Evolutionary conservation across 768 basidiomycete species (phyloP).

Genomic region (Neoboletus subvelutipes): DNA sequence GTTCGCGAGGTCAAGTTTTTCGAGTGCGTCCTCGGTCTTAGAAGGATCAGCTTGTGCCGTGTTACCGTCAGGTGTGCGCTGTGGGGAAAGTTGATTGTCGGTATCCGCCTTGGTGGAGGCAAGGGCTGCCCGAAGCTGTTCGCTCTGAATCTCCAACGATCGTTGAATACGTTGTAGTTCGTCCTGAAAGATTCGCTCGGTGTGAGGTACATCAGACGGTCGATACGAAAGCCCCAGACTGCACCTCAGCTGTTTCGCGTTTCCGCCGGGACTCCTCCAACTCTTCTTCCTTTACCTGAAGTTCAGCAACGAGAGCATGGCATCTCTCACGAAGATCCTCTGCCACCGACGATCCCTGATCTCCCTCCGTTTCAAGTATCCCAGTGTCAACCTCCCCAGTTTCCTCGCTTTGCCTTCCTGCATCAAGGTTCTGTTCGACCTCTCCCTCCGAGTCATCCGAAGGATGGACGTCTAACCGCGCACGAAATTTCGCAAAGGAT

Average conservation of each 20-base stretch:
- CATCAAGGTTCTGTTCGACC: slow-evolving; percentile 24
- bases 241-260: slow-evolving; percentile 21
- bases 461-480: slow-evolving; percentile 22
- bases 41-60: background rate
- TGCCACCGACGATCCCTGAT: slow-evolving; percentile 5
- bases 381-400: slow-evolving; percentile 10
- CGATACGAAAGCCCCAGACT: slow-evolving; percentile 2
- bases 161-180: slow-evolving; percentile 17
- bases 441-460: slow-evolving; percentile 27
- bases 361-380: slow-evolving; percentile 4
- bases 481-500: slow-evolving; percentile 33
- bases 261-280: slow-evolving; percentile 17
- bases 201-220: slow-evolving; percentile 4
- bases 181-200: slow-evolving; percentile 15
- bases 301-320: slow-evolving; percentile 18
- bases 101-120: slow-evolving; percentile 8
- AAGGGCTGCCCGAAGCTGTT: slow-evolving; percentile 20
- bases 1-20: slow-evolving; percentile 16
- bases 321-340: slow-evolving; percentile 15
- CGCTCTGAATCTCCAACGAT: slow-evolving; percentile 17
- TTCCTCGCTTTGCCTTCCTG: slow-evolving; percentile 15
- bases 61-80: slow-evolving; percentile 6
- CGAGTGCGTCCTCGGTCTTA: slow-evolving; percentile 4
- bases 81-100: background rate
- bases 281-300: slow-evolving; percentile 19